Conservation (phyloP, 179 eudicot genomes). For the Beta macrorhiza region DNA sequence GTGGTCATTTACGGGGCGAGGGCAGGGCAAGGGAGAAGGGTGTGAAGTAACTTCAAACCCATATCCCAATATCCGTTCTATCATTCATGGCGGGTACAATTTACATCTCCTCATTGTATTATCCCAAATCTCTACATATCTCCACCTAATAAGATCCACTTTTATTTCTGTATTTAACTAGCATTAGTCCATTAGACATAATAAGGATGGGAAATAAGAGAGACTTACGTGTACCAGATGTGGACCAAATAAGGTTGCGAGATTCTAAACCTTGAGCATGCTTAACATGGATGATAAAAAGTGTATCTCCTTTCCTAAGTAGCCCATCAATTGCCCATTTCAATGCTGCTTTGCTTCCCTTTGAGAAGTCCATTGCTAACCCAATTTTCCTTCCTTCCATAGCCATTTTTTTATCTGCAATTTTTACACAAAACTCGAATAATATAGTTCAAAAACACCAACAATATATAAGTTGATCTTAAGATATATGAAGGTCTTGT, state of each 20-base stretch:
- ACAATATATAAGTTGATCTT: background rate
- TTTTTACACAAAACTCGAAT: background rate
- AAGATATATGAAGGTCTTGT: background rate
- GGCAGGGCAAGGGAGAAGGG: too few relatives aligned
- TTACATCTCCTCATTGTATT: too few relatives aligned
- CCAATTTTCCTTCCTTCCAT: conserved; percentile 38
- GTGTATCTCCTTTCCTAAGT: conserved; percentile 33
- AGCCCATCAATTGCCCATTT: conserved; percentile 42
- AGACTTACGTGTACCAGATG: conserved; percentile 45
- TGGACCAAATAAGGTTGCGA: conserved; percentile 40
- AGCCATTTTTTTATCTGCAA: conserved; percentile 8
- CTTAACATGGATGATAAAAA: conserved; percentile 33
- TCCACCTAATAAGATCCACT: too few relatives aligned
- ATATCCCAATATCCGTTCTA: background rate
- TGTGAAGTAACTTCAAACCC: background rate
- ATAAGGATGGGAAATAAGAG: background rate
- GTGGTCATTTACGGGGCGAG: too few relatives aligned
- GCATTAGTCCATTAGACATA: too few relatives aligned
- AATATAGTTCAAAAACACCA: background rate
- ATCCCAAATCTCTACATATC: too few relatives aligned
- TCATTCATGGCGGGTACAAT: too few relatives aligned
- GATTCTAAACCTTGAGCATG: conserved; percentile 35
- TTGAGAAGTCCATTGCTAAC: conserved; percentile 44
- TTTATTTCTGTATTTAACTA: too few relatives aligned
- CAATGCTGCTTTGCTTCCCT: conserved; percentile 45